Percentiles rank a stretch among this genome's conserved stretches.
Evolutionary conservation across 371 early-diverging fungal genomes (phyloP).

Genomic region (Coemansia sp.): DNA sequence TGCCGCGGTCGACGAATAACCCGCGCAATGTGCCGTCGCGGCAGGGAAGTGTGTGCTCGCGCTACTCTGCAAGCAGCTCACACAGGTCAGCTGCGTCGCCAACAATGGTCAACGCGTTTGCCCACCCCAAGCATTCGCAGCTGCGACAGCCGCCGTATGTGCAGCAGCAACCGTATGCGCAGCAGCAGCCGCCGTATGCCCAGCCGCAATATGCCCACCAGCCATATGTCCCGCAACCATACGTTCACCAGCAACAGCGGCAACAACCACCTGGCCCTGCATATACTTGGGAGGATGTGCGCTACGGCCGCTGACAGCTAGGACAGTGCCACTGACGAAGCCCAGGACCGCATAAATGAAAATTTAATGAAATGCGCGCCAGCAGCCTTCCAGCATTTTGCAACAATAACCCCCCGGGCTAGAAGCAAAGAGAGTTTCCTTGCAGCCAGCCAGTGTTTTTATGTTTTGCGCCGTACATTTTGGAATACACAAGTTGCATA

Average conservation of each 20-base stretch:
- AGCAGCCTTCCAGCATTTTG: not conserved
- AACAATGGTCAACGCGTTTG: constrained; percentile 1
- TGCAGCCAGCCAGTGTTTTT: not conserved
- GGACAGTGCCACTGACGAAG: too few relatives aligned
- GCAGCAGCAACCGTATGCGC: constrained; percentile 1
- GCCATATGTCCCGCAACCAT: too few relatives aligned
- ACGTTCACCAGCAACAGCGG: too few relatives aligned
- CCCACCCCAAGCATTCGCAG: constrained; percentile 4
- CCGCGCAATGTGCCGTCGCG: constrained; percentile 8
- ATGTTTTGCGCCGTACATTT: not conserved
- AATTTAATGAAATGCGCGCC: constrained; percentile 2
- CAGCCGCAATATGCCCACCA: too few relatives aligned
- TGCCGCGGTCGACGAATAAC: not conserved
- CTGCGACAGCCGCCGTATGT: not conserved
- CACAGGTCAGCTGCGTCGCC: constrained; percentile 2
- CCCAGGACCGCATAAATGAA: constrained; percentile 3
- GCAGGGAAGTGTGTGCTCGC: constrained; percentile 15
- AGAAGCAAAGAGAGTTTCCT: not conserved
- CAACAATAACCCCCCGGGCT: not conserved
- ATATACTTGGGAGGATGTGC: constrained; percentile 23
- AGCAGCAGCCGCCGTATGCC: too few relatives aligned
- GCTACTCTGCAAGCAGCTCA: constrained; percentile 1
- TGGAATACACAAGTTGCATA: not conserved
- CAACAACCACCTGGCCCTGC: constrained; percentile 10
- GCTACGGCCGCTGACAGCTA: constrained; percentile 2